Percentiles rank a stretch among this genome's conserved stretches.
These are phyloP conservation scores for Volvox carteri DNA, from an alignment of 163 green algal genomes.

Conservation along the genomic window DNA sequence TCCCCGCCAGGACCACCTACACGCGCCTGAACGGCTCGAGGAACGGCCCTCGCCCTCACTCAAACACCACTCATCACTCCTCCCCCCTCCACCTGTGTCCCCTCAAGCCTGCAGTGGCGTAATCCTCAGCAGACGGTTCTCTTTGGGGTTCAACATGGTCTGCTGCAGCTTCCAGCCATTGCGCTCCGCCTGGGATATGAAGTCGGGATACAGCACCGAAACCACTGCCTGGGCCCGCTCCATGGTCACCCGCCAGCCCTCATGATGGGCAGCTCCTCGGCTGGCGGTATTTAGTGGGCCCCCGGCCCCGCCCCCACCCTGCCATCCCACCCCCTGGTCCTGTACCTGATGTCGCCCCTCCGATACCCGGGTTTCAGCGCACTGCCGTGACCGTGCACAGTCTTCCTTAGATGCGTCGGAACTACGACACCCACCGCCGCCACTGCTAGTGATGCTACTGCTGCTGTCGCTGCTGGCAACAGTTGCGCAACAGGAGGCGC, in stretches of 20 bases:
- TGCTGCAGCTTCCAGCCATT: constrained; percentile 79
- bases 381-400: no score
- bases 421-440: not conserved
- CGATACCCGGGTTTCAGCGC: no score
- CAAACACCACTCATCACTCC: no score
- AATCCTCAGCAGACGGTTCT: constrained; percentile 70
- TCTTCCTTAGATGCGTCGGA: no score
- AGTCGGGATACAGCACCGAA: constrained; percentile 63
- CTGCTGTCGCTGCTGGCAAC: not conserved
- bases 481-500: no score
- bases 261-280: not conserved
- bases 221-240: constrained; percentile 57
- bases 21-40: no score
- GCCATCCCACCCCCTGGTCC: no score
- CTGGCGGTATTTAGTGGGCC: no score
- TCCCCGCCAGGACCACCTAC: no score
- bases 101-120: constrained; percentile 15
- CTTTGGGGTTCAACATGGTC: constrained; percentile 84
- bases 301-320: no score
- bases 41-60: no score
- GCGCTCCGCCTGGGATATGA: constrained; percentile 60
- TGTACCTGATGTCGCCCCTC: no score
- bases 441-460: not conserved
- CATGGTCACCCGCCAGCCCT: constrained; percentile 50
- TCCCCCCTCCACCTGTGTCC: not conserved